A percentile compares a stretch with the other conserved stretches of the same genome.
phyloP scores from a whole-genome alignment of 441 rosid species.

The Jatropha podagrica region DNA sequence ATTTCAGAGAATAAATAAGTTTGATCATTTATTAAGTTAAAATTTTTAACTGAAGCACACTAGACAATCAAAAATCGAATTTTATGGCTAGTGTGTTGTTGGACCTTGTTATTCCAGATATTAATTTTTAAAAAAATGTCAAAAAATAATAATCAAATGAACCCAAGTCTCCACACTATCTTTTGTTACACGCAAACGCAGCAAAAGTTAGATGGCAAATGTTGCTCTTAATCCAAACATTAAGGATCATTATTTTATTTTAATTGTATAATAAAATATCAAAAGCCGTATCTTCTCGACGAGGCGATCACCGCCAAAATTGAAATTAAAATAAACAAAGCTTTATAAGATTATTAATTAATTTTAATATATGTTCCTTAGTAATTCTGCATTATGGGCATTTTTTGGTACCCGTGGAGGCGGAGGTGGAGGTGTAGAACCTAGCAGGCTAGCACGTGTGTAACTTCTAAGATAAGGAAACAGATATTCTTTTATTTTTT shows the following conservation, averaged over 20 bases:
- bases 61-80: neutral
- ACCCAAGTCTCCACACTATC: neutral
- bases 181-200: neutral
- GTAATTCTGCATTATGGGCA: slow-evolving; percentile 20
- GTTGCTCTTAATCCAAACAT: neutral
- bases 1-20: too few species aligned
- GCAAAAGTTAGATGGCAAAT: slow-evolving; percentile 2
- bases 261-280: neutral
- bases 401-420: slow-evolving; percentile 32
- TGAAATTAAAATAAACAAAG: neutral
- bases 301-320: neutral
- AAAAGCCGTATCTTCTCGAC: slow-evolving; percentile 10
- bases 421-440: neutral
- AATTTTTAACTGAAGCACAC: neutral
- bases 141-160: neutral
- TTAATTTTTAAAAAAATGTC: neutral
- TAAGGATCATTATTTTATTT: neutral
- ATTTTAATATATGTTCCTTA: neutral
- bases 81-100: neutral
- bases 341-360: neutral
- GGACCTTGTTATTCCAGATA: slow-evolving; percentile 1
- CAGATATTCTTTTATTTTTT: neutral
- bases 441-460: slow-evolving; percentile 21
- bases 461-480: slow-evolving; percentile 2
- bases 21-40: too few species aligned